Evolutionary conservation across 345 rosid species (phyloP).

Genomic region (Syzygium jambos): DNA sequence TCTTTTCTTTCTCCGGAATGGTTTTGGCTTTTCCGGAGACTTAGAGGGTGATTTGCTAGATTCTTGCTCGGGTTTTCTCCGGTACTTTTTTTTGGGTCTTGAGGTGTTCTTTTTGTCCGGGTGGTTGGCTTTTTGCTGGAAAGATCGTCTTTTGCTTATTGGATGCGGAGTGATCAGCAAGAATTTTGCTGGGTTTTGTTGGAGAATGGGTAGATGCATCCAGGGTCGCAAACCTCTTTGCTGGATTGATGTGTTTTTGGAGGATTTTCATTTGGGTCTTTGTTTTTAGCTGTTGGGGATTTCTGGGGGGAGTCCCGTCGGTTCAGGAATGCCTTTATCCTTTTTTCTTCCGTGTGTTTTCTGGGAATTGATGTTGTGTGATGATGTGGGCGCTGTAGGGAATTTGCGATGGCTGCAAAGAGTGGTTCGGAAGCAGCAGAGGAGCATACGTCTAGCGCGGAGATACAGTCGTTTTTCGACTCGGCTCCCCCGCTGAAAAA

Average conservation of each 20-base stretch:
- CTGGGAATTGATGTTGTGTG: background rate
- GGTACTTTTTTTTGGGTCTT: background rate
- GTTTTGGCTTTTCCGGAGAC: background rate
- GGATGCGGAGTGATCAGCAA: background rate
- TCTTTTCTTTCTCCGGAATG: background rate
- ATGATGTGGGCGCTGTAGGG: background rate
- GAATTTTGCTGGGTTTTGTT: background rate
- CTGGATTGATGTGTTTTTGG: background rate
- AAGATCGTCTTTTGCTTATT: background rate
- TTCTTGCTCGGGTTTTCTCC: background rate
- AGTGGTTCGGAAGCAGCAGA: slow-evolving; percentile 7
- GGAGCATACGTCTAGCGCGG: slow-evolving; percentile 13
- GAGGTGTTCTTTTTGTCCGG: background rate
- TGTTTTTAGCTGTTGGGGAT: background rate
- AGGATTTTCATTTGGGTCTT: background rate
- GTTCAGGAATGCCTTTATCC: background rate
- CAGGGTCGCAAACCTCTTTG: background rate
- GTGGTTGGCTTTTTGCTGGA: background rate
- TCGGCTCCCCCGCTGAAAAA: slow-evolving; percentile 75
- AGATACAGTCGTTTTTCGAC: slow-evolving; percentile 47
- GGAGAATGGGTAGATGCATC: background rate
- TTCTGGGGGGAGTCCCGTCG: background rate
- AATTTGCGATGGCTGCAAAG: slow-evolving; percentile 28
- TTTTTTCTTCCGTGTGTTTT: background rate
- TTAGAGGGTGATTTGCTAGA: background rate